phyloP scores from a whole-genome alignment of 2,329 filamentous ascomycete species.

The Ascochyta pisi region DNA sequence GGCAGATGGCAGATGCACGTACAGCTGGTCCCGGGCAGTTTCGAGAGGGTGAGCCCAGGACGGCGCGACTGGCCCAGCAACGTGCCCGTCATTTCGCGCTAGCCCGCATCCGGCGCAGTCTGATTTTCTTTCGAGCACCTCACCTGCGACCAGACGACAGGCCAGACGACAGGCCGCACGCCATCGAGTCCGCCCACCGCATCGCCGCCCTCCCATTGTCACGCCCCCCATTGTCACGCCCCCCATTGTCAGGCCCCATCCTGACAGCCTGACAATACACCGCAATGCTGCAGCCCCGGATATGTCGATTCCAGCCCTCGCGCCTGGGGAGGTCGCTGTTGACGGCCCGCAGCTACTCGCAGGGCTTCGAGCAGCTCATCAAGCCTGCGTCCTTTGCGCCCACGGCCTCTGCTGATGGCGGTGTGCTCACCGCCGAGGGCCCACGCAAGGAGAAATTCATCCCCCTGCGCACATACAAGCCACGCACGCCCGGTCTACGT shows the following conservation, averaged over 20 bases:
- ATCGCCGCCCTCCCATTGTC: slow-evolving; percentile 20
- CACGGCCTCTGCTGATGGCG: slow-evolving; percentile 40
- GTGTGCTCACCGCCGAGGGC: slow-evolving; percentile 31
- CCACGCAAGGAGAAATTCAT: slow-evolving; percentile 47
- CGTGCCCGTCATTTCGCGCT: slow-evolving; percentile 22
- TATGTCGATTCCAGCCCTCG: slow-evolving; percentile 62
- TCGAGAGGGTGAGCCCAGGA: slow-evolving; percentile 23
- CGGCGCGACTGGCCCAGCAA: slow-evolving; percentile 26
- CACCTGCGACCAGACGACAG: slow-evolving; percentile 25
- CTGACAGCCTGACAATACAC: neutral
- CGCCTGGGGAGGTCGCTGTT: slow-evolving; percentile 57
- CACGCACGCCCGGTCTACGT: slow-evolving; percentile 87
- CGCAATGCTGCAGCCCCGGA: slow-evolving; percentile 70
- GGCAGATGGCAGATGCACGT: slow-evolving; percentile 9
- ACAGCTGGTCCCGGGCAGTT: slow-evolving; percentile 14
- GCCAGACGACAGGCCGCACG: slow-evolving; percentile 22
- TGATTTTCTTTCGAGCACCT: slow-evolving; percentile 42
- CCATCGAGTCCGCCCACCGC: slow-evolving; percentile 30
- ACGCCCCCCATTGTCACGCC: slow-evolving; percentile 18
- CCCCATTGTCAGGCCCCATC: no score
- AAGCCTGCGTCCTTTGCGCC: slow-evolving; percentile 42
- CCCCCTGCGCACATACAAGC: slow-evolving; percentile 84
- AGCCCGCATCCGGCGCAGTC: slow-evolving; percentile 31
- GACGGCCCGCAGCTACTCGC: slow-evolving; percentile 60
- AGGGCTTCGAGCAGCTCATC: slow-evolving; percentile 40